Evolutionary conservation across 768 basidiomycete species (phyloP), one percentile per base, ranked within the genome.

Genomic region (Hypsizygus marmoreus): DNA sequence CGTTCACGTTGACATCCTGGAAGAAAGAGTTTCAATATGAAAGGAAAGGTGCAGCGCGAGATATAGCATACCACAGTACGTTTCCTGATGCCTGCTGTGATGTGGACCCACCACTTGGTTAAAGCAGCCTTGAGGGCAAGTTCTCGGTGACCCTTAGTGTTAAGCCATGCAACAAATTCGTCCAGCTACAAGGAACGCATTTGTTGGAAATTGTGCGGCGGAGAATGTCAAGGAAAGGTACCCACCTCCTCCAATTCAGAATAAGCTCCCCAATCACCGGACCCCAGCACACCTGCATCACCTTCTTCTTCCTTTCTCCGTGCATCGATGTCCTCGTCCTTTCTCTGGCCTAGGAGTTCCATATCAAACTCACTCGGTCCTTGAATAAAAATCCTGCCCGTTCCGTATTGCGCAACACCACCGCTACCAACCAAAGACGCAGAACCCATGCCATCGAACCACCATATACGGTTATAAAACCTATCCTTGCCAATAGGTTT

Each of bases 391-490:
- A 99, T 60, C 41, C 95, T 74, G 4, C 94, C 97, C 14, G 93
- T 85, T 8, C 93, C 92, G 59, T 91, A 95, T 63, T 86, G 79
- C 22, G 86, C 79, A 22, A 83, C 79, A 3, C 88, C 89, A 12
- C 89, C 89, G 52, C 81, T 84, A 30, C 84, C 86, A 46, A 92
- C 73, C 41, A 95, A 68, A 34, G 86, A 84, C 36, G 84, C 86
- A 4, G 86, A 84, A 6, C 95, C 95, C 76, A 94, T 80, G 8
- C 95, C 95, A 66, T 99, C 95, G 62, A 97, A 91, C 95, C 95
- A 99, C 95, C 95, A 99, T 48, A 97, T 75, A 24, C 91, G 83
- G 62, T 97, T 95, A 60, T 90, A 88, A 67, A 97, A 99, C 42
- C 97, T 79, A 62, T 99, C 97, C 51, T 80, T 79, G 11, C 97